Evolutionary conservation across 495 filamentous ascomycete genomes (phyloP).

Genomic region (Penicillium cataractarum): DNA sequence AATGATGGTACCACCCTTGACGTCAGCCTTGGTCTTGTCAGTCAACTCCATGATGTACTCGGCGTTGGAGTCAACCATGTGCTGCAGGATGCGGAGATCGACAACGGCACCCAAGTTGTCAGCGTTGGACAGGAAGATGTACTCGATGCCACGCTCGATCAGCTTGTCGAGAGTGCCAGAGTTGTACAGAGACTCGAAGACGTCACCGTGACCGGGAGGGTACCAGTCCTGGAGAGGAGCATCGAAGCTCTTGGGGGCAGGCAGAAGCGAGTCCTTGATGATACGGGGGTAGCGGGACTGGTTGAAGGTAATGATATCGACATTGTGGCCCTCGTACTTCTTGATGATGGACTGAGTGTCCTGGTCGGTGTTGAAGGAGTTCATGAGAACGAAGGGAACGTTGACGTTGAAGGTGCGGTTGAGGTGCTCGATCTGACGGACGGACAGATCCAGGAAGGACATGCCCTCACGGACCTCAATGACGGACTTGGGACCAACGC

Average conservation of each 20-base stretch:
- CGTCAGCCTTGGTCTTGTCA: slow-evolving; percentile 99
- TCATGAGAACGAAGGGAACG: slow-evolving; percentile 99
- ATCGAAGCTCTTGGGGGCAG: slow-evolving; percentile 87
- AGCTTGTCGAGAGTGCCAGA: slow-evolving; percentile 97
- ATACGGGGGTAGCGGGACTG: slow-evolving; percentile 98
- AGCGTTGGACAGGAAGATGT: slow-evolving; percentile 98
- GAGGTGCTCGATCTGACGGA: slow-evolving; percentile 98
- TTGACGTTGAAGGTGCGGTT: slow-evolving; percentile 98
- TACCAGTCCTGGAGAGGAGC: slow-evolving; percentile 97
- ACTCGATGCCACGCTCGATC: slow-evolving; percentile 90
- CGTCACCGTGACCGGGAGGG: slow-evolving; percentile 97
- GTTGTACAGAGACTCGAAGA: slow-evolving; percentile 99
- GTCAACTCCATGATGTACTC: slow-evolving; percentile 99
- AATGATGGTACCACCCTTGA: slow-evolving; percentile 99
- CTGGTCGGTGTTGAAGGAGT: slow-evolving; percentile 99
- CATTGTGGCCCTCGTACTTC: slow-evolving; percentile 99
- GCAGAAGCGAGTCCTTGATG: slow-evolving; percentile 95
- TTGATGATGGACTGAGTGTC: slow-evolving; percentile 99
- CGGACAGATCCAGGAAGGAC: slow-evolving; percentile 99
- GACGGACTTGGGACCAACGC: slow-evolving; percentile 98
- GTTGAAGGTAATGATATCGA: slow-evolving; percentile 99
- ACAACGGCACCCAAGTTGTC: slow-evolving; percentile 99
- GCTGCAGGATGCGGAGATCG: slow-evolving; percentile 94
- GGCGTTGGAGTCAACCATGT: slow-evolving; percentile 94
- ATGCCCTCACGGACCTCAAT: slow-evolving; percentile 99